Percentiles rank a stretch among this genome's conserved stretches.
Evolutionary conservation across 768 basidiomycete genomes (phyloP).

Genomic region (Tephrocybe sp.): DNA sequence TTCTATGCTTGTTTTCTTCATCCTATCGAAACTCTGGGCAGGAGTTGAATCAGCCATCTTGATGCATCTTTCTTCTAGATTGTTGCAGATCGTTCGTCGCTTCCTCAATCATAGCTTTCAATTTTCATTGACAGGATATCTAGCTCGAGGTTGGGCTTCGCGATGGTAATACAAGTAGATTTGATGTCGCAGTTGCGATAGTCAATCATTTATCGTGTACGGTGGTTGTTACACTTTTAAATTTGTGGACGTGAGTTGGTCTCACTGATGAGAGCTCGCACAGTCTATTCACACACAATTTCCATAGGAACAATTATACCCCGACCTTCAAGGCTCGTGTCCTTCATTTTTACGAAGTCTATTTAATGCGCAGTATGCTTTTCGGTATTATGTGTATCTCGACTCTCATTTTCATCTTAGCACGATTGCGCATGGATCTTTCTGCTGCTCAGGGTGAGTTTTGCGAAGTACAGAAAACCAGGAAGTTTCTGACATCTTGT

Average conservation of each 20-base stretch:
- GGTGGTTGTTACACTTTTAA: constrained; percentile 17
- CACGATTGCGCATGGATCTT: constrained; percentile 22
- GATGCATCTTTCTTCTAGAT: constrained; percentile 22
- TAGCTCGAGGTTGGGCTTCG: constrained; percentile 23
- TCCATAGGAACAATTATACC: constrained; percentile 10
- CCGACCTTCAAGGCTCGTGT: constrained; percentile 17
- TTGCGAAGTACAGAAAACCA: not conserved
- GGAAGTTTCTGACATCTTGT: not conserved
- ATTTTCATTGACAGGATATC: not conserved
- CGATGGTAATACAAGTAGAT: constrained; percentile 15
- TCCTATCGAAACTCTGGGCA: constrained; percentile 23
- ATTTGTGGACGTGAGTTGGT: constrained; percentile 23
- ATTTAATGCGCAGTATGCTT: constrained; percentile 25
- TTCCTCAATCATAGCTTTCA: not conserved
- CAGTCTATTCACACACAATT: not conserved
- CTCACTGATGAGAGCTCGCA: too few relatives aligned
- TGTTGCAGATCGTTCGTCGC: constrained; percentile 21
- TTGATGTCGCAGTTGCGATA: constrained; percentile 18
- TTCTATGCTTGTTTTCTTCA: constrained; percentile 17
- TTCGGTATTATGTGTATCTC: not conserved
- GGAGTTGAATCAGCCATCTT: constrained; percentile 23
- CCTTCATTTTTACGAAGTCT: constrained; percentile 23
- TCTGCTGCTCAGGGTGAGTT: constrained; percentile 18
- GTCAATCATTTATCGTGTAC: constrained; percentile 15
- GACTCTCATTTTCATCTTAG: constrained; percentile 1